These are phyloP conservation scores for Tulasnella sp. DNA, from an alignment of 768 basidiomycete genomes.

Conservation along the genomic window DNA sequence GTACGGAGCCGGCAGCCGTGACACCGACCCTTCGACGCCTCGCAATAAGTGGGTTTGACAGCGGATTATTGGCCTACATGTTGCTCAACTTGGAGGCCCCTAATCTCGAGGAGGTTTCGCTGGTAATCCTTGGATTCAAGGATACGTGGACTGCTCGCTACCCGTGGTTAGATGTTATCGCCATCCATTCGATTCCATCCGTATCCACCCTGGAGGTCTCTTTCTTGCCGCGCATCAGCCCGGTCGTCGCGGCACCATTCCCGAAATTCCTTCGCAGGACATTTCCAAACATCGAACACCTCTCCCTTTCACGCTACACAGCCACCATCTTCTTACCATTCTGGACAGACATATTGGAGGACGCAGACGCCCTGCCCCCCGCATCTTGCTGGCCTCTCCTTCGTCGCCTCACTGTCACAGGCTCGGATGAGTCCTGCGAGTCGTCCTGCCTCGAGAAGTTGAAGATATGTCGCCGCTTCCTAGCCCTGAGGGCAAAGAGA, in stretches of 20 bases:
- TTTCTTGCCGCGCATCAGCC: neutral
- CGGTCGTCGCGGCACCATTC: neutral
- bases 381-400: neutral
- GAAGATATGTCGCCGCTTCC: neutral
- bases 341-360: neutral
- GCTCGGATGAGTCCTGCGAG: neutral
- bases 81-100: neutral
- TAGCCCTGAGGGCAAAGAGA: neutral
- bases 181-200: neutral
- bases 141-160: neutral
- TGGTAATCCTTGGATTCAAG: neutral
- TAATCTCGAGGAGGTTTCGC: neutral
- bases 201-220: neutral
- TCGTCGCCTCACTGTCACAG: neutral
- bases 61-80: neutral
- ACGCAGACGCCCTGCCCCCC: neutral
- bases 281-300: neutral
- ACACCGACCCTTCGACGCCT: neutral
- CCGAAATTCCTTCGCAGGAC: neutral
- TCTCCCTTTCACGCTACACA: neutral
- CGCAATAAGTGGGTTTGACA: neutral
- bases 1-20: neutral
- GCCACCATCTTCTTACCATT: neutral
- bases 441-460: neutral
- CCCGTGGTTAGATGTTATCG: neutral